phyloP scores from a whole-genome alignment of 2,329 filamentous ascomycete species.

The Zasmidium citrigriseum region DNA sequence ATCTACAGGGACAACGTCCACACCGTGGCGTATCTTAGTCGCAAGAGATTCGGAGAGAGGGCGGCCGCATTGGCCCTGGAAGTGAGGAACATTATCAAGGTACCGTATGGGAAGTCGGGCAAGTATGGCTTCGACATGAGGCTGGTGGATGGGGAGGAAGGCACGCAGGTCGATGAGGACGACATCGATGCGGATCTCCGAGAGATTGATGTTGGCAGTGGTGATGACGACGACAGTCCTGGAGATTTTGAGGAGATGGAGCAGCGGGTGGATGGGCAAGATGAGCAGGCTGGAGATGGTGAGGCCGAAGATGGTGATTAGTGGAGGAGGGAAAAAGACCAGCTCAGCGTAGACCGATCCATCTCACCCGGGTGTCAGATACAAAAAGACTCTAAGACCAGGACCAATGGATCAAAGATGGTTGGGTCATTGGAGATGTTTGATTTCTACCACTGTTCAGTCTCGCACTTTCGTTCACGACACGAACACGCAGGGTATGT shows the following conservation, averaged over 20 bases:
- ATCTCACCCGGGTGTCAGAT: too few relatives aligned
- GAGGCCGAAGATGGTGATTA: too few relatives aligned
- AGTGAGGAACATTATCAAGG: conserved; percentile 10
- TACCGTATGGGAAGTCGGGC: not conserved
- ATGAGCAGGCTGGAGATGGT: not conserved
- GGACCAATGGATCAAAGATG: too few relatives aligned
- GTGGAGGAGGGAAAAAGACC: too few relatives aligned
- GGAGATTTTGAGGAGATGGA: not conserved
- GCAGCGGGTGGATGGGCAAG: not conserved
- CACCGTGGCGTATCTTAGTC: not conserved
- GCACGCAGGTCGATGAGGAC: not conserved
- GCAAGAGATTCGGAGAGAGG: not conserved
- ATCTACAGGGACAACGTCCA: conserved; percentile 18
- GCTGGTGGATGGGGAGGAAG: not conserved
- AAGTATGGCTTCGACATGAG: not conserved
- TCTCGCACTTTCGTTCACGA: too few relatives aligned
- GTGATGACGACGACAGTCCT: not conserved
- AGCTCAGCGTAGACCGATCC: too few relatives aligned
- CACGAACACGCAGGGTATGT: too few relatives aligned
- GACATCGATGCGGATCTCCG: not conserved
- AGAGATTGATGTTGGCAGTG: not conserved
- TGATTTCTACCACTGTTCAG: too few relatives aligned
- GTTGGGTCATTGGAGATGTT: too few relatives aligned
- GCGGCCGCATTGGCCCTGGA: conserved; percentile 4
- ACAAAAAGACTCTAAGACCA: too few relatives aligned